These are phyloP conservation scores for Yamadazyma friedrichii DNA, from an alignment of 1,139 yeast genomes.

Conservation along the genomic window DNA sequence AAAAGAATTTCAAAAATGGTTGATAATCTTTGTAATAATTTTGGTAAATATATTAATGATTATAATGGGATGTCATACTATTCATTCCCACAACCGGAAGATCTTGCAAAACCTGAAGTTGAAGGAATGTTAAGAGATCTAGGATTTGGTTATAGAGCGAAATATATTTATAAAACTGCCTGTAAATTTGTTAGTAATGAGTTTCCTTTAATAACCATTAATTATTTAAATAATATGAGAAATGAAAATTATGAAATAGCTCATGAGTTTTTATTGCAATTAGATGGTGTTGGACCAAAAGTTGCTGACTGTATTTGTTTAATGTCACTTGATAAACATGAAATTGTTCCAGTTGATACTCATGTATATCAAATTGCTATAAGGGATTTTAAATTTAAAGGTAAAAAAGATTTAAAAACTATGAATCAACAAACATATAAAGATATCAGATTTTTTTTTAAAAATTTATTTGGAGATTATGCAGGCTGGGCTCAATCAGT, in stretches of 20 bases:
- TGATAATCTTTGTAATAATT: constrained; percentile 68
- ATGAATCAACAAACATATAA: constrained; percentile 60
- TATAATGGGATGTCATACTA: constrained; percentile 60
- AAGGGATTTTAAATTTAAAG: constrained; percentile 69
- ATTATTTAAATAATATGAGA: constrained; percentile 39
- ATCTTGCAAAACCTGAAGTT: constrained; percentile 35
- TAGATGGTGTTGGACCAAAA: constrained; percentile 94
- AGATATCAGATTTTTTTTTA: constrained; percentile 60
- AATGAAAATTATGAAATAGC: constrained; percentile 51
- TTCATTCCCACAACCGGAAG: constrained; percentile 71
- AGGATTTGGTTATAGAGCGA: constrained; percentile 94
- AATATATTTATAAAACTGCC: constrained; percentile 81
- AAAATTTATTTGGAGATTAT: constrained; percentile 76
- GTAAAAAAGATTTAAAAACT: constrained; percentile 45
- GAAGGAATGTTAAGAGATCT: constrained; percentile 51
- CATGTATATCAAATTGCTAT: constrained; percentile 93
- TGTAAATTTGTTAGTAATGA: constrained; percentile 36
- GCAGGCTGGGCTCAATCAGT: constrained; percentile 99
- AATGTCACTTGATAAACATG: constrained; percentile 88
- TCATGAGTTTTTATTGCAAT: constrained; percentile 61
- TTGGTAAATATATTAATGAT: constrained; percentile 61
- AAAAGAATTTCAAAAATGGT: constrained; percentile 94
- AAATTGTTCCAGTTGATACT: constrained; percentile 92
- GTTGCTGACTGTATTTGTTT: constrained; percentile 91
- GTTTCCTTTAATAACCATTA: constrained; percentile 31